Percentiles rank a stretch among this genome's conserved stretches.
Conservation (phyloP, 805 yeast genomes). For the Kluyveromyces starmeri region DNA sequence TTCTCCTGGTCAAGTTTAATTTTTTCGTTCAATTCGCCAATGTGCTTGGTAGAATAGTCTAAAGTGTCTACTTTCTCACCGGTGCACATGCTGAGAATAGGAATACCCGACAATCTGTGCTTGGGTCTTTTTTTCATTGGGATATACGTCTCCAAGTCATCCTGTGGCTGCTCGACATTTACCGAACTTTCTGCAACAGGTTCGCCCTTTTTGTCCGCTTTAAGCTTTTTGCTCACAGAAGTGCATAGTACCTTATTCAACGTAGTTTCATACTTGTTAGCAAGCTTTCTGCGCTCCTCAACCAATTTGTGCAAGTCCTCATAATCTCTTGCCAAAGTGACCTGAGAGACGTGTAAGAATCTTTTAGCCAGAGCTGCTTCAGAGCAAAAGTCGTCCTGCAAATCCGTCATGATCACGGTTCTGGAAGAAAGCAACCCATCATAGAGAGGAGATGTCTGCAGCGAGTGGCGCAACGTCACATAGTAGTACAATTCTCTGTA, state of each 20-base stretch:
- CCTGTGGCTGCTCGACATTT: constrained; percentile 40
- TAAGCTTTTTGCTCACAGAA: constrained; percentile 47
- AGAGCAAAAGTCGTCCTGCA: constrained; percentile 41
- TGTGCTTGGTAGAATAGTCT: constrained; percentile 55
- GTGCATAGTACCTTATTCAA: constrained; percentile 51
- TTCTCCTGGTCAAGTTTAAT: constrained; percentile 50
- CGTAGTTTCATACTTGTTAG: constrained; percentile 56
- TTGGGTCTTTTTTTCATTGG: constrained; percentile 73
- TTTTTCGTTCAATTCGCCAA: constrained; percentile 60
- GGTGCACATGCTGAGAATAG: constrained; percentile 39
- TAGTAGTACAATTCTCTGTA: constrained; percentile 70
- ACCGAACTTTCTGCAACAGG: constrained; percentile 19
- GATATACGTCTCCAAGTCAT: constrained; percentile 54
- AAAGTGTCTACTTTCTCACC: constrained; percentile 85
- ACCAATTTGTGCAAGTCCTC: constrained; percentile 45
- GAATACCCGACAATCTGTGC: constrained; percentile 47
- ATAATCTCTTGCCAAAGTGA: constrained; percentile 60
- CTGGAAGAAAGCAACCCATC: constrained; percentile 61
- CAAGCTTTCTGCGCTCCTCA: constrained; percentile 55
- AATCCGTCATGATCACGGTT: constrained; percentile 63
- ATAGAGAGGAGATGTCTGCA: constrained; percentile 65
- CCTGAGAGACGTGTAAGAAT: constrained; percentile 53
- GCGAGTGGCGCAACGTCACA: constrained; percentile 60
- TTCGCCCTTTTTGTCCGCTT: constrained; percentile 49
- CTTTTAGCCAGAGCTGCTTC: constrained; percentile 45